phyloP scores from a whole-genome alignment of 441 rosid species.

The Cnidoscolus chayamansa region DNA sequence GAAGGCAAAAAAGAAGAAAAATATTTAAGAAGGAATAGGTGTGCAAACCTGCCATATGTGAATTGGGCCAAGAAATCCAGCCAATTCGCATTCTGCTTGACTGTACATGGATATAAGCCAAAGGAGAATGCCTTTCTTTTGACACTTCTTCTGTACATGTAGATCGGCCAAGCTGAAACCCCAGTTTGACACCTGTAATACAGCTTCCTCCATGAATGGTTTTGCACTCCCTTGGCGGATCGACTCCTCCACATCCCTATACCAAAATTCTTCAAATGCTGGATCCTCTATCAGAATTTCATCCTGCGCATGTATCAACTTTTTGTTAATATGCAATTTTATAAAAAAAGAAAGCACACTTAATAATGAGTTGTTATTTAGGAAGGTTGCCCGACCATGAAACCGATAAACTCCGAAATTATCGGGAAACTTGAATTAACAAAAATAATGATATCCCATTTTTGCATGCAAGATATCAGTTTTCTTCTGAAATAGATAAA shows the following conservation, averaged over 20 bases:
- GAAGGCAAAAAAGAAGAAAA: background rate
- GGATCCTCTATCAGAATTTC: constrained; percentile 57
- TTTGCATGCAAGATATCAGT: background rate
- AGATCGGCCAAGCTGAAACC: constrained; percentile 65
- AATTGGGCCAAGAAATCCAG: constrained; percentile 65
- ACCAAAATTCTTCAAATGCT: constrained; percentile 58
- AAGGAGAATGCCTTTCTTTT: constrained; percentile 39
- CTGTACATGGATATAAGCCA: constrained; percentile 45
- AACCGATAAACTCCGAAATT: background rate
- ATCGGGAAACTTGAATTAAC: background rate
- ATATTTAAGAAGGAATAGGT: constrained; percentile 3
- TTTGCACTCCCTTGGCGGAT: constrained; percentile 56
- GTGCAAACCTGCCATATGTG: constrained; percentile 75
- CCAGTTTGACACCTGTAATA: constrained; percentile 58
- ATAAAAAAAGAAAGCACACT: background rate
- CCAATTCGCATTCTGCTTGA: constrained; percentile 42
- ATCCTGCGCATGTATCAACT: constrained; percentile 40
- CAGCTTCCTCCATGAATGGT: constrained; percentile 65
- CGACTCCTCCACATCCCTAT: constrained; percentile 70
- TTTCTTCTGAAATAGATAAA: background rate
- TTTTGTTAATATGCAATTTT: constrained; percentile 3
- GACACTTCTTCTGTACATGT: constrained; percentile 43
- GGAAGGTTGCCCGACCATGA: background rate
- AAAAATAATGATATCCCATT: background rate
- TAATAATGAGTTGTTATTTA: too few species aligned